These are phyloP conservation scores for Platanthera zijinensis DNA, from an alignment of 106 monocot genomes.

Conservation along the genomic window DNA sequence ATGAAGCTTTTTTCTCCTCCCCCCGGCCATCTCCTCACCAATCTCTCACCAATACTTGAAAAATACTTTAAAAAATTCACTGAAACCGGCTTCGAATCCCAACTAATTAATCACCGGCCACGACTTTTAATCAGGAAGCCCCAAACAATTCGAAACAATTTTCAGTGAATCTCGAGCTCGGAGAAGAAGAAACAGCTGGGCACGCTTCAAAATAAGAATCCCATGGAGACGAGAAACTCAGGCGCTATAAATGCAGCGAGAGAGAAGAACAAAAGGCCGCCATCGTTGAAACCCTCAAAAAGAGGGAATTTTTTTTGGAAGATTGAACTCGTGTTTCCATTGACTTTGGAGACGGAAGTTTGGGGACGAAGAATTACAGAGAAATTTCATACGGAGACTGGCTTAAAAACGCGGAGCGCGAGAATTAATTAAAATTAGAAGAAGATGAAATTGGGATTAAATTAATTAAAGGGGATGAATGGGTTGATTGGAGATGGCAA, in stretches of 20 bases:
- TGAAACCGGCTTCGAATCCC: background rate
- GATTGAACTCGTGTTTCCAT: background rate
- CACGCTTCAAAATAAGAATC: background rate
- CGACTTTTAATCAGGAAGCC: background rate
- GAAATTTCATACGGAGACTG: background rate
- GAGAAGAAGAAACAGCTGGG: background rate
- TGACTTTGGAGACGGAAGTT: background rate
- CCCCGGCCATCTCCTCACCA: constrained; percentile 21
- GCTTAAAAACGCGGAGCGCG: background rate
- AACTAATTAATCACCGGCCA: background rate
- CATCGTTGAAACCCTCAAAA: background rate
- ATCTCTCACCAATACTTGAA: background rate
- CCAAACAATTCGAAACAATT: background rate
- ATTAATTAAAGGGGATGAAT: background rate
- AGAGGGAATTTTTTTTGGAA: background rate
- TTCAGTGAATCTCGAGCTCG: background rate
- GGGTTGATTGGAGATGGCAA: background rate
- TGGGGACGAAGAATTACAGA: background rate
- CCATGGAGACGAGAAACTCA: background rate
- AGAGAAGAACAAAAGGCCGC: background rate
- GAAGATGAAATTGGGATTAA: background rate
- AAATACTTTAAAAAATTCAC: background rate
- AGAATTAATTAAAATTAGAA: background rate
- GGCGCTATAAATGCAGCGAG: background rate
- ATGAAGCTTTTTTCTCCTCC: constrained; percentile 43